These are phyloP conservation scores for Blastomyces silverae DNA, from an alignment of 2,329 filamentous ascomycete species.

Conservation along the genomic window DNA sequence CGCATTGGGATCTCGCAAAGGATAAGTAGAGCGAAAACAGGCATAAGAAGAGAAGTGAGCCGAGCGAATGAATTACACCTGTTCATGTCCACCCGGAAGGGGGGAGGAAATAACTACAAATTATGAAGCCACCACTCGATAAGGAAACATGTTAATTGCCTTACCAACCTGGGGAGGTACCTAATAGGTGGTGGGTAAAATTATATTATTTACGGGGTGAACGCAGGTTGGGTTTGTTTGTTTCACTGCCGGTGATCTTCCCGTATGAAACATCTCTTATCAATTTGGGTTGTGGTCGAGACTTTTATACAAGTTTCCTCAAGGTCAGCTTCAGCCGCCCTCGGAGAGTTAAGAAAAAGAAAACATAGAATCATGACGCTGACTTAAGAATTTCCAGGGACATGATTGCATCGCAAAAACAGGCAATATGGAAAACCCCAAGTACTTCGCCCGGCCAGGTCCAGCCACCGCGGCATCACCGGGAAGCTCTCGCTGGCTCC, in stretches of 20 bases:
- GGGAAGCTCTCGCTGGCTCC: constrained; percentile 1
- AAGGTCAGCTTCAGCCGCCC: not conserved
- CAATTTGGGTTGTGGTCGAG: not conserved
- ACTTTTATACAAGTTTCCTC: not conserved
- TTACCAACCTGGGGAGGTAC: not conserved
- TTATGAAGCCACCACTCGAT: not conserved
- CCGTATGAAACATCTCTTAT: constrained; percentile 8
- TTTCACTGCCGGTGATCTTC: not conserved
- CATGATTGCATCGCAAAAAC: not conserved
- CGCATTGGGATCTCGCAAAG: not conserved
- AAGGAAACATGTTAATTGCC: not conserved
- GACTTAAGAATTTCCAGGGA: not conserved
- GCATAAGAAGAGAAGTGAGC: not conserved
- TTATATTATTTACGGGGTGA: not conserved
- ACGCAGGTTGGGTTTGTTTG: not conserved
- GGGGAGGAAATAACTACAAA: not conserved
- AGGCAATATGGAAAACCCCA: not conserved
- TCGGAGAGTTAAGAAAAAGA: not conserved
- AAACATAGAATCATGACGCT: not conserved
- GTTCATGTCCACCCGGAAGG: no score
- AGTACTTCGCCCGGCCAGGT: not conserved
- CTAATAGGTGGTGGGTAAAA: not conserved
- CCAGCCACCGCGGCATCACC: not conserved
- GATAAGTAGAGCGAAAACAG: no score
- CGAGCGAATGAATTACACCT: not conserved